Evolutionary conservation across 345 rosid genomes (phyloP).

Genomic region (Eutrema yunnanense): DNA sequence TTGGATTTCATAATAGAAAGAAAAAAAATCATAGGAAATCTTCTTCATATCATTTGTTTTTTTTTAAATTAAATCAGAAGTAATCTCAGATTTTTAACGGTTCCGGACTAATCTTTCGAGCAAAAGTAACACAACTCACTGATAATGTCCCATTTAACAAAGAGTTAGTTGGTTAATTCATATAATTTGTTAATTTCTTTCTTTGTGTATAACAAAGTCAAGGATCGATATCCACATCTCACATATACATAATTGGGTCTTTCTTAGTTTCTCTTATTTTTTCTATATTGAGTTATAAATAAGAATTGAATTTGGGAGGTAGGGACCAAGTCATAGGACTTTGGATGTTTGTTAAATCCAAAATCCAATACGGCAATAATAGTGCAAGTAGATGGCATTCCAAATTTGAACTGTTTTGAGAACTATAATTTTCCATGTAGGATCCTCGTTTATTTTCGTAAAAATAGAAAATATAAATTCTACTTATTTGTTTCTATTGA

Average conservation of each 20-base stretch:
- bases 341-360: constrained; percentile 18
- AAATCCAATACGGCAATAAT: not conserved
- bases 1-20: not conserved
- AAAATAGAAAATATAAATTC: not conserved
- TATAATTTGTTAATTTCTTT: not conserved
- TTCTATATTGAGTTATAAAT: not conserved
- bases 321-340: constrained; percentile 6
- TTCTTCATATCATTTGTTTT: not conserved
- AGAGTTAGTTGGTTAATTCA: not conserved
- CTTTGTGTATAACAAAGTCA: not conserved
- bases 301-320: not conserved
- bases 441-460: not conserved
- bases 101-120: no score
- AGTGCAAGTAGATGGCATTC: constrained; percentile 16
- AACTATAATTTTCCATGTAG: not conserved
- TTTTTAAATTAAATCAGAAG: no score
- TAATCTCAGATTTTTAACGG: no score
- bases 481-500: not conserved
- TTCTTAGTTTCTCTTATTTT: not conserved
- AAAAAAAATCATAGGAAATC: not conserved
- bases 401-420: not conserved
- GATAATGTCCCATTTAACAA: no score
- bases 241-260: not conserved
- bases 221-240: not conserved
- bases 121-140: no score